Evolutionary conservation across 2,329 filamentous ascomycete species (phyloP).

Genomic region (Periconia macrospinosa): DNA sequence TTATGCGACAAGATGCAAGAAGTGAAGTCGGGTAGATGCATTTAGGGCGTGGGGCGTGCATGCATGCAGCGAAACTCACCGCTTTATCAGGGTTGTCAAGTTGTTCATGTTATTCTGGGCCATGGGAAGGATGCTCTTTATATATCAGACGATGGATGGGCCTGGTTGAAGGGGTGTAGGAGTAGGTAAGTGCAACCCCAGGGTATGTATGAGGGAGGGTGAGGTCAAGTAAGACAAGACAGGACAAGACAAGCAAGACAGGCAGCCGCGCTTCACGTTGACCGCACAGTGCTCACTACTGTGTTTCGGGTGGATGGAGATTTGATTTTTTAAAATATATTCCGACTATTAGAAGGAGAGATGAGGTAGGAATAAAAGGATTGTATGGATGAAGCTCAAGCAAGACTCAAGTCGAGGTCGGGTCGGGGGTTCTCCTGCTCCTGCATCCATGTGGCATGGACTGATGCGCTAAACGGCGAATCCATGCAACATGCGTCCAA

Average conservation of each 20-base stretch:
- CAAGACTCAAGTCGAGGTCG: no score
- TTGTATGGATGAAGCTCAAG: no score
- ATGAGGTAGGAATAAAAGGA: no score
- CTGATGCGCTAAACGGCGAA: no score
- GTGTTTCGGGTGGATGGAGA: background rate
- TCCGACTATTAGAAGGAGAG: no score
- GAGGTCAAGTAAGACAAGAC: background rate
- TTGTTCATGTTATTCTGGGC: constrained; percentile 89
- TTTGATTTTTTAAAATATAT: no score
- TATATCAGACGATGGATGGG: background rate
- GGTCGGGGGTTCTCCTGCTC: background rate
- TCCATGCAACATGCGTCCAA: background rate
- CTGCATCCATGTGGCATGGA: no score
- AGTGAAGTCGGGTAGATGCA: constrained; percentile 6
- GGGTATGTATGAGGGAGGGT: no score
- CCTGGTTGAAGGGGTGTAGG: background rate
- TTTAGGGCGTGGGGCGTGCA: background rate
- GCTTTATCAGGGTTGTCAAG: constrained; percentile 94
- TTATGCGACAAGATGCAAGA: constrained; percentile 13
- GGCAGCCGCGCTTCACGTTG: background rate
- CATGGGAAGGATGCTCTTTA: constrained; percentile 53
- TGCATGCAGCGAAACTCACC: constrained; percentile 61
- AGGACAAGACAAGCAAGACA: background rate
- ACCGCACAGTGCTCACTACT: background rate
- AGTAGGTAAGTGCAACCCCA: background rate